Evolutionary conservation across 805 yeast species (phyloP).

Genomic region (Saccharomycopsis javanensis): DNA sequence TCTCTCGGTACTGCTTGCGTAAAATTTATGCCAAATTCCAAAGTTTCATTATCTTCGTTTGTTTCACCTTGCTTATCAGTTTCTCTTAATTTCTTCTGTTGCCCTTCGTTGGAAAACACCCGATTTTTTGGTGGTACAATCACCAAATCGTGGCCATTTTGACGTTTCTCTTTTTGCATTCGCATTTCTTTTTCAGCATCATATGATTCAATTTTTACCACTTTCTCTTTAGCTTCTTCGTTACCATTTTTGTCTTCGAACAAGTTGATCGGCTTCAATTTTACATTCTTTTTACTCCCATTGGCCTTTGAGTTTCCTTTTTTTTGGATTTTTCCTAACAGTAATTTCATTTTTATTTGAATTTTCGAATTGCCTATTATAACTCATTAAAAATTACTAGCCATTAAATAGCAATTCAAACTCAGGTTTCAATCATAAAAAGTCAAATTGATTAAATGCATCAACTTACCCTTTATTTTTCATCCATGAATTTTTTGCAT

Average conservation of each 20-base stretch:
- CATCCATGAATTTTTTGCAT: not conserved
- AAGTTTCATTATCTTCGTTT: not conserved
- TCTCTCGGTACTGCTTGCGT: not conserved
- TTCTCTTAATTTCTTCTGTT: not conserved
- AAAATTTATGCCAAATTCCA: not conserved
- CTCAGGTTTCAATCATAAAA: too few relatives aligned
- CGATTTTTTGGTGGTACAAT: conserved; percentile 1
- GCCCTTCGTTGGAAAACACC: not conserved
- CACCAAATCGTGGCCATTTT: not conserved
- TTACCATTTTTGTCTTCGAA: not conserved
- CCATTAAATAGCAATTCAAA: too few relatives aligned
- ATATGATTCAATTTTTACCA: not conserved
- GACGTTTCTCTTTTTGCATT: conserved; percentile 3
- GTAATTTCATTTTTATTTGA: not conserved
- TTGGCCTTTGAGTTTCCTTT: not conserved
- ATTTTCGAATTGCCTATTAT: not conserved
- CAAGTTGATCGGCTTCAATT: not conserved
- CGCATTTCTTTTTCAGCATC: not conserved
- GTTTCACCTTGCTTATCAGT: not conserved
- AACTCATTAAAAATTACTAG: too few relatives aligned
- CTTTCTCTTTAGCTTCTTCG: not conserved
- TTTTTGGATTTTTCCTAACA: not conserved
- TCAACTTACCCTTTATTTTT: not conserved
- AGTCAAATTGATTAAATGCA: too few relatives aligned
- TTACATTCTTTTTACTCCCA: not conserved